Base-by-base conservation (phyloP, 495 filamentous ascomycete species). In the Staphylotrichum tortipilum region DNA sequence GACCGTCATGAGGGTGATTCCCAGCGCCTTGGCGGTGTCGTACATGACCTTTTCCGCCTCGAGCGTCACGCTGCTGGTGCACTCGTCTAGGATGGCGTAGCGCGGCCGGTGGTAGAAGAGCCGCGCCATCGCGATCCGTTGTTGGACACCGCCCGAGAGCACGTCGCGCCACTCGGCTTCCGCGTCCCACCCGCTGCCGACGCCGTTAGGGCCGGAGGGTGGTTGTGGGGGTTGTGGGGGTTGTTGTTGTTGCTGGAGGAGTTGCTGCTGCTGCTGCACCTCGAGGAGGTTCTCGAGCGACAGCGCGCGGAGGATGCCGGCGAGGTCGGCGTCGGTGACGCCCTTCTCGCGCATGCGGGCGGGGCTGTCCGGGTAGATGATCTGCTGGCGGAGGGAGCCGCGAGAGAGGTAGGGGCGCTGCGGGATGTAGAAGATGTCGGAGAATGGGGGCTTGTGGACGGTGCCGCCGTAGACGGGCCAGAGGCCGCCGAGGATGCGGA, bases 381-480 rank as follows among this genome's bases (percentile, higher is more conserved):
- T 87, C 61, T 98, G 92, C 65, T 97, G 89, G 33, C 92, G 82
- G 19, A 98, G 79, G 2, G 83, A 86, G 15, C 92, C 92, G 23
- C 86, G 80, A 24, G 85, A 89, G 2, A 98, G 77, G 61, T 98
- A 98, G 0, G 92, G 92, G 1, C 92, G 82, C 62, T 98, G 92
- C 0, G 92, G 92, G 59, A 98, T 95, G 69, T 98, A 98, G 73
- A 97, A 98, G 60, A 98, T 96, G 57, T 91, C 84, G 37, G 83
- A 78, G 54, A 88, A 87, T 0, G 84, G 81, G 5, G 94, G 92
- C 62, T 95, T 96, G 57, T 83, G 78, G 21, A 98, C 92, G 1
- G 76, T 85, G 31, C 92, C 92, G 49, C 92, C 92, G 68, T 97
- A 97, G 28, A 97, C 94, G n/a, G 92, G 92, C 92, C 92, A 98